Base-by-base conservation (phyloP, 345 rosid species). In the Luvunga scandens region DNA sequence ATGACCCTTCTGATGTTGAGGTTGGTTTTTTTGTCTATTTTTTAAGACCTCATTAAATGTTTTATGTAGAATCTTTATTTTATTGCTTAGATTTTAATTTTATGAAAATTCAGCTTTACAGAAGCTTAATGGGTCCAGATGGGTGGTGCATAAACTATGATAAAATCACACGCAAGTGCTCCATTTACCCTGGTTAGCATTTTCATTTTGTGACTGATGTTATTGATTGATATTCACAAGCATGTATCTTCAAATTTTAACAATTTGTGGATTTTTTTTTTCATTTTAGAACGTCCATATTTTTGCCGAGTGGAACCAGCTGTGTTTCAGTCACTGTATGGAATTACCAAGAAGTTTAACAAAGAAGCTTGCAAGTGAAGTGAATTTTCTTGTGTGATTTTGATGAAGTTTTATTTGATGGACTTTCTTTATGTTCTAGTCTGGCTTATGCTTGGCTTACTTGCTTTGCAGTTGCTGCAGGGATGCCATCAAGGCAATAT, bases 81-180 rank as follows among this genome's bases (percentile, higher is more conserved):
- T 22, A 24, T 18, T 22, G 53, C 27, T 71, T 36, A 33, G 42
- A 1, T 73, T 73, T 62, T 31, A 8, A 22, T 75, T 13, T 24
- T 25, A 8, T 63, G 28, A 8, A 21, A 30, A 66, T 61, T 75
- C 83, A 94, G 95, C 86, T 85, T 50, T 95, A 93, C 72, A 86
- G 75, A 79, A 91, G 92, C 86, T 80, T 91, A 78, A 73, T 85
- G 21, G 98, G 98, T 21, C 68, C 91, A 1, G 98, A 95, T 84
- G 98, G 98, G 34, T 91, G 98, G 97, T 95, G 98, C 69, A 69
- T 89, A 24, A 87, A 95, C 83, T 95, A 85, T 65, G 84, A 91
- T 63, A 91, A 93, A 82, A 78, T 42, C 86, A 87, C 98, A 71
- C 95, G 98, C 76, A 91, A 86, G 71, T 95, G 98, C 88, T 91